Conservation (phyloP, 345 rosid genomes). For the Triadica sebifera region DNA sequence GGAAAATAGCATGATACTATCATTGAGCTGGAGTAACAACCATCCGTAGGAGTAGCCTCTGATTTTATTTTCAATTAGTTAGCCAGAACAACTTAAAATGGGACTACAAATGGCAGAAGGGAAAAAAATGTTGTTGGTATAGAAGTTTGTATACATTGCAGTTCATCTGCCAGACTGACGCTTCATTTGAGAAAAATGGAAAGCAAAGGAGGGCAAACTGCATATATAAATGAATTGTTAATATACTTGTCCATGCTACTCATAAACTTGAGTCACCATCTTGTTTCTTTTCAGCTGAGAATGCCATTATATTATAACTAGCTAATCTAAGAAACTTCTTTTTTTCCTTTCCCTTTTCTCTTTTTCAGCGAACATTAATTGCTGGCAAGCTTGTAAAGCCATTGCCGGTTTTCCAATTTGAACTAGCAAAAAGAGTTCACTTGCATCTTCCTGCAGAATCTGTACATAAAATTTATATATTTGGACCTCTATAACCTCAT, state of each 20-base stretch:
- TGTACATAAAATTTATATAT: not conserved
- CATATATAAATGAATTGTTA: not conserved
- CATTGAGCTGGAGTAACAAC: not conserved
- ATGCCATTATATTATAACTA: not conserved
- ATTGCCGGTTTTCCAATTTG: not conserved
- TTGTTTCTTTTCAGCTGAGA: not conserved
- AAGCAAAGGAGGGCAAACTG: not conserved
- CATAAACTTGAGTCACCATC: not conserved
- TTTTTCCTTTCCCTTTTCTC: not conserved
- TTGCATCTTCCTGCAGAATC: not conserved
- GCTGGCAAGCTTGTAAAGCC: not conserved
- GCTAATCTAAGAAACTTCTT: too few species aligned
- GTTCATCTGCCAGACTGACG: not conserved
- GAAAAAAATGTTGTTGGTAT: not conserved
- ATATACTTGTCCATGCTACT: not conserved
- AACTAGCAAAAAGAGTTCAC: not conserved
- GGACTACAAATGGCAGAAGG: not conserved
- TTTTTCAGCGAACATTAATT: not conserved
- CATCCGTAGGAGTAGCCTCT: not conserved
- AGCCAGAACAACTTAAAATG: not conserved
- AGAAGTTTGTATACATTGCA: not conserved
- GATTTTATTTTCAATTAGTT: not conserved
- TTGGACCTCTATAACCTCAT: not conserved
- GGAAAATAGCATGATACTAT: slow-evolving; percentile 18
- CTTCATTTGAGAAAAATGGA: not conserved